These are phyloP conservation scores for Spathaspora sp. DNA, from an alignment of 1,139 yeast genomes.

Conservation along the genomic window DNA sequence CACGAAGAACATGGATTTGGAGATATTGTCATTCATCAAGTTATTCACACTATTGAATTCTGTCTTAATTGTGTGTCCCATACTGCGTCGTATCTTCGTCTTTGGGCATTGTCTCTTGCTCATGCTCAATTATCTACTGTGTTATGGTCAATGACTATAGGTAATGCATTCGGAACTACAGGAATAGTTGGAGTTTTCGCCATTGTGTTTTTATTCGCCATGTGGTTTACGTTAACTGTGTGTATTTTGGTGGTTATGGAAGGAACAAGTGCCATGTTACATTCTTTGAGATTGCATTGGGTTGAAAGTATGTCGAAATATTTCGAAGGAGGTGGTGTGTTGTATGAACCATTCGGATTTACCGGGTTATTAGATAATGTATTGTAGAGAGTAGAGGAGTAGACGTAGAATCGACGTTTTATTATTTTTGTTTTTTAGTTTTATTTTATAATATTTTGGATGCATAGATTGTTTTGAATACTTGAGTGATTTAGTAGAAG, in stretches of 20 bases:
- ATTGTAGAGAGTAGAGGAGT: constrained; percentile 16
- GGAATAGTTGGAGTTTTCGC: constrained; percentile 51
- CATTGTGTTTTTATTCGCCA: constrained; percentile 63
- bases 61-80: constrained; percentile 78
- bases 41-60: constrained; percentile 76
- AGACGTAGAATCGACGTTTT: background rate
- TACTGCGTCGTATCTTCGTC: constrained; percentile 74
- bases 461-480: background rate
- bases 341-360: constrained; percentile 70
- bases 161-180: constrained; percentile 50
- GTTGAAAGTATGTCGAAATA: constrained; percentile 85
- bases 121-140: constrained; percentile 77
- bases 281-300: constrained; percentile 82
- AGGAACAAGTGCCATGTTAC: constrained; percentile 87
- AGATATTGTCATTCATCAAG: constrained; percentile 77
- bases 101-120: constrained; percentile 79
- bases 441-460: background rate
- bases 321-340: constrained; percentile 78
- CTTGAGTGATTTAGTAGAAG: no score
- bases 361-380: constrained; percentile 32
- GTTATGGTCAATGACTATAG: constrained; percentile 77
- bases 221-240: constrained; percentile 78
- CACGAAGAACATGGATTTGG: constrained; percentile 65
- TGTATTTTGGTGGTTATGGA: constrained; percentile 78
- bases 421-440: background rate